A percentile compares a stretch with the other conserved stretches of the same genome.
Conservation (phyloP, 805 yeast genomes). For the Pichia nanzhaoensis region DNA sequence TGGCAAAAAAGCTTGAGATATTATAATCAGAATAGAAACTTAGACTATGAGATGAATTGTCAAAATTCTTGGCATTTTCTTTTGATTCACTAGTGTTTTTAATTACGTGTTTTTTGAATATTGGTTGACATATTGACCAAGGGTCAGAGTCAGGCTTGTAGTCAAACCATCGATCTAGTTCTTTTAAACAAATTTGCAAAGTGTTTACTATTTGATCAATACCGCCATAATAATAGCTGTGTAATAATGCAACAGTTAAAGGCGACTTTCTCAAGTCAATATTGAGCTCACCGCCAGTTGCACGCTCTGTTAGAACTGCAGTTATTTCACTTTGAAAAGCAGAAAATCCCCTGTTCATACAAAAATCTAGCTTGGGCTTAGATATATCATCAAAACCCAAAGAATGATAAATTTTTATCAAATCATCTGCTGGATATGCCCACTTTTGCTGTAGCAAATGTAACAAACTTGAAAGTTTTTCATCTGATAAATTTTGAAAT, state of each 20-base stretch:
- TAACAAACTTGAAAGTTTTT: conserved; percentile 8
- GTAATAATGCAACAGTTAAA: conserved; percentile 34
- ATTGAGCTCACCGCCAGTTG: conserved; percentile 8
- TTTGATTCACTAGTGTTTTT: neutral
- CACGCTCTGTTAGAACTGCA: conserved; percentile 11
- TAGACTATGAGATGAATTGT: too few relatives aligned
- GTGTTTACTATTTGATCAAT: conserved; percentile 39
- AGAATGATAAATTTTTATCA: conserved; percentile 33
- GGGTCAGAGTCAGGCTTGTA: conserved; percentile 21
- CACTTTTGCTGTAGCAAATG: conserved; percentile 30
- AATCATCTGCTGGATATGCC: conserved; percentile 38
- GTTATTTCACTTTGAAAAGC: conserved; percentile 43
- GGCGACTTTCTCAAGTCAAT: conserved; percentile 34
- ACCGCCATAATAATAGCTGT: conserved; percentile 48
- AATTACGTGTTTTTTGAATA: conserved; percentile 11
- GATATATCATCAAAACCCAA: conserved; percentile 33
- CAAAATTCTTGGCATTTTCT: too few relatives aligned
- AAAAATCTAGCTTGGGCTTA: conserved; percentile 34
- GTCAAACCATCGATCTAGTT: conserved; percentile 37
- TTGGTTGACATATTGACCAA: conserved; percentile 31
- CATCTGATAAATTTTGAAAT: conserved; percentile 22
- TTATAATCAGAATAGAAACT: neutral
- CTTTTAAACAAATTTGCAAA: conserved; percentile 32
- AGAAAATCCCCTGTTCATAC: conserved; percentile 49
- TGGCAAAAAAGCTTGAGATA: neutral